These are phyloP conservation scores for Aureobasidium namibiae DNA, from an alignment of 2,329 filamentous ascomycete genomes.

Conservation along the genomic window DNA sequence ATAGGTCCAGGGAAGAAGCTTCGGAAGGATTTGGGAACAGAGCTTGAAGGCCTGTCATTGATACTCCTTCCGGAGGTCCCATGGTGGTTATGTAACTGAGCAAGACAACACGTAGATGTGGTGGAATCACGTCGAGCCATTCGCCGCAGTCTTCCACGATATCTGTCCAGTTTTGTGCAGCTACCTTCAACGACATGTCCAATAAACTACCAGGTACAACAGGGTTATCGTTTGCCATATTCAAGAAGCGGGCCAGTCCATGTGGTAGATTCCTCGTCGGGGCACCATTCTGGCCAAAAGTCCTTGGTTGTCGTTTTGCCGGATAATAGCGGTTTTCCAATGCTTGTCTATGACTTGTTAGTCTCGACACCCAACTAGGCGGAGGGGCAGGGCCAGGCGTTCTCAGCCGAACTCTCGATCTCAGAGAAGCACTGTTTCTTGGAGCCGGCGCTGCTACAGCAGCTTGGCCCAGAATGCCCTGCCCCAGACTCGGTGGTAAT, in stretches of 20 bases:
- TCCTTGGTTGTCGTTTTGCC: not conserved
- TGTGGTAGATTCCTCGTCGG: constrained; percentile 21
- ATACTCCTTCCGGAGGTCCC: constrained; percentile 33
- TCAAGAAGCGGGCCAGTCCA: constrained; percentile 21
- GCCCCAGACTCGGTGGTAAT: constrained; percentile 36
- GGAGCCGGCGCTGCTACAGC: constrained; percentile 39
- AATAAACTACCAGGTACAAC: constrained; percentile 34
- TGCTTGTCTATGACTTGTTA: constrained; percentile 15
- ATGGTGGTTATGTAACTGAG: constrained; percentile 50
- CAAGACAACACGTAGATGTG: constrained; percentile 43
- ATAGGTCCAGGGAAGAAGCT: constrained; percentile 45
- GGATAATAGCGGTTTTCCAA: not conserved
- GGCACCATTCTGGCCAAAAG: constrained; percentile 14
- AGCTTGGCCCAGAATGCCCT: constrained; percentile 35
- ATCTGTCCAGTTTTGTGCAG: constrained; percentile 49
- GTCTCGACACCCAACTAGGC: constrained; percentile 34
- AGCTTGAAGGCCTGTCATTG: constrained; percentile 39
- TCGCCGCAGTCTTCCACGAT: constrained; percentile 50
- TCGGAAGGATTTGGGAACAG: constrained; percentile 42
- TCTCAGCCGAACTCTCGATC: constrained; percentile 25
- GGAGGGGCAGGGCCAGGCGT: constrained; percentile 39
- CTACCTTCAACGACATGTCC: constrained; percentile 43
- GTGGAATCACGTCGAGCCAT: constrained; percentile 45
- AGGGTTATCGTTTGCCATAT: constrained; percentile 16
- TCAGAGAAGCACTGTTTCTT: constrained; percentile 27